These are phyloP conservation scores for Penicillium sp. DNA, from an alignment of 2,329 filamentous ascomycete genomes.

Conservation along the genomic window DNA sequence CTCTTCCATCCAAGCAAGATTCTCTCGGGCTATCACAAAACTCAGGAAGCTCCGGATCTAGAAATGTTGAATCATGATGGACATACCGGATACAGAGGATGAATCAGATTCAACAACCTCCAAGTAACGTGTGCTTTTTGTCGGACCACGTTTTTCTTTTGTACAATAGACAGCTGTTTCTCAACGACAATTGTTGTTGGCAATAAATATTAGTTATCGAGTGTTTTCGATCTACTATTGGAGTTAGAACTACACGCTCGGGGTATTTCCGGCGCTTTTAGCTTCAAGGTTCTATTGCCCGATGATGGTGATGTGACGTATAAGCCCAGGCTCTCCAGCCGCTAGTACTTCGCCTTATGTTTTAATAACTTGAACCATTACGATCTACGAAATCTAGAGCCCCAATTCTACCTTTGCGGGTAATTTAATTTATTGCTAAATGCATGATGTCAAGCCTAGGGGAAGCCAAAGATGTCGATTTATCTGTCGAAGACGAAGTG, in stretches of 20 bases:
- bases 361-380: background rate
- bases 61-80: slow-evolving; percentile 8
- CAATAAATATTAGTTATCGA: background rate
- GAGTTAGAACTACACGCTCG: background rate
- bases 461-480: slow-evolving; percentile 8
- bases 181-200: too few relatives aligned
- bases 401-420: background rate
- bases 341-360: background rate
- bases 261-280: background rate
- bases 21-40: background rate
- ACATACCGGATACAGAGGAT: background rate
- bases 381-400: background rate
- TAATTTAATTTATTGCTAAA: background rate
- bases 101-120: background rate
- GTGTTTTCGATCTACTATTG: background rate
- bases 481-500: slow-evolving; percentile 13
- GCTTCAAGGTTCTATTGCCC: background rate
- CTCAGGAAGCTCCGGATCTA: slow-evolving; percentile 2
- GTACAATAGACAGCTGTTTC: background rate
- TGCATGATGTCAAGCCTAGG: slow-evolving; percentile 9
- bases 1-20: slow-evolving; percentile 13
- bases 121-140: background rate
- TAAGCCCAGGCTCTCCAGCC: background rate
- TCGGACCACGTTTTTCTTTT: background rate
- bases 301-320: slow-evolving; percentile 1